A percentile compares a stretch with the other conserved stretches of the same genome.
Conservation (phyloP, 1,139 yeast species). For the Kodamaea ohmeri region DNA sequence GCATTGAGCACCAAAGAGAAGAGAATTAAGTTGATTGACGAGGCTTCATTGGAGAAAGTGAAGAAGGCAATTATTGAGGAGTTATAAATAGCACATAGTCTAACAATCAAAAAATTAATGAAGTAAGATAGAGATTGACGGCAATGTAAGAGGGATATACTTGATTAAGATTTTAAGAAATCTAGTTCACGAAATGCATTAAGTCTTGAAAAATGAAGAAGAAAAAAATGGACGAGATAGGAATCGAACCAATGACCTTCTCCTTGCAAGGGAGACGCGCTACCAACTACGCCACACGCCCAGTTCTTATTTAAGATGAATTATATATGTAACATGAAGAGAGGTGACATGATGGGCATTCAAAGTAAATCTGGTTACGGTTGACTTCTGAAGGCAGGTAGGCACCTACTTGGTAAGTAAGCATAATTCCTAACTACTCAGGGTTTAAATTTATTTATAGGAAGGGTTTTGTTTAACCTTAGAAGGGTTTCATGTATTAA, state of each 20-base stretch:
- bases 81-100: conserved; percentile 25
- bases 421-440: too few relatives aligned
- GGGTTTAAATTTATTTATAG: too few relatives aligned
- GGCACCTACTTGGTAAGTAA: too few relatives aligned
- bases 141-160: too few relatives aligned
- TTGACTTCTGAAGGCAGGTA: too few relatives aligned
- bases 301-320: conserved; percentile 17
- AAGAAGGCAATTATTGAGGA: conserved; percentile 73
- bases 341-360: too few relatives aligned
- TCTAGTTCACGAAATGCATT: too few relatives aligned
- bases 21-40: conserved; percentile 73
- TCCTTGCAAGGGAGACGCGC: conserved; percentile 70
- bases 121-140: not conserved
- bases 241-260: conserved; percentile 67
- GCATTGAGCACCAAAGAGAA: conserved; percentile 67
- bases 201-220: not conserved
- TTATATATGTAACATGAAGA: too few relatives aligned
- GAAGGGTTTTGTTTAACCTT: too few relatives aligned
- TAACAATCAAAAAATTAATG: not conserved
- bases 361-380: too few relatives aligned
- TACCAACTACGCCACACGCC: conserved; percentile 76
- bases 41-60: conserved; percentile 68
- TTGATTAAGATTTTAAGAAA: too few relatives aligned
- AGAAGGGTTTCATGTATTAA: too few relatives aligned
- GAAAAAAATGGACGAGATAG: conserved; percentile 53